These are phyloP conservation scores for Serendipita sp. DNA, from an alignment of 768 basidiomycete species.

Conservation along the genomic window DNA sequence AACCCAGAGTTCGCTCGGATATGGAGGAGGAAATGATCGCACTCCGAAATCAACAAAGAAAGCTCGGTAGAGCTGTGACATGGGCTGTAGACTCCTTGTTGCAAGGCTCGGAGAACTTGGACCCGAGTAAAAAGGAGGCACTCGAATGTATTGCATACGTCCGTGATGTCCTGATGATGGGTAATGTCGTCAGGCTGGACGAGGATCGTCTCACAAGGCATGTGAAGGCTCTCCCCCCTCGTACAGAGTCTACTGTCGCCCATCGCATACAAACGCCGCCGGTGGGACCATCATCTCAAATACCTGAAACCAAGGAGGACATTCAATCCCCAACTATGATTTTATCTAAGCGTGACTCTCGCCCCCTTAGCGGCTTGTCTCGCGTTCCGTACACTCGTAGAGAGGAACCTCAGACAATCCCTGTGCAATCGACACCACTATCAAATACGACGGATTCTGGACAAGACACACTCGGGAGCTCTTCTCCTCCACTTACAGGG, in stretches of 20 bases:
- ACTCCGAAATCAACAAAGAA: constrained; percentile 41
- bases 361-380: neutral
- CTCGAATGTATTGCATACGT: constrained; percentile 65
- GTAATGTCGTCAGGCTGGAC: constrained; percentile 39
- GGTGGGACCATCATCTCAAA: neutral
- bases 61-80: constrained; percentile 49
- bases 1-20: constrained; percentile 51
- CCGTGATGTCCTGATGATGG: constrained; percentile 47
- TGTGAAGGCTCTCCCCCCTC: neutral
- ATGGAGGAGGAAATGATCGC: constrained; percentile 47
- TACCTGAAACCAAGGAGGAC: neutral
- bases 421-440: too few species aligned
- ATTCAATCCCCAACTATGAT: neutral
- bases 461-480: too few species aligned
- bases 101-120: constrained; percentile 33
- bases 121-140: constrained; percentile 39
- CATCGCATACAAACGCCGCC: neutral
- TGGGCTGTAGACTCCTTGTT: constrained; percentile 63
- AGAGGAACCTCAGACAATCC: neutral
- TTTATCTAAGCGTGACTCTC: neutral
- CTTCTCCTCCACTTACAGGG: too few species aligned
- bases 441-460: too few species aligned
- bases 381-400: neutral
- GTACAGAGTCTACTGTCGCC: neutral
- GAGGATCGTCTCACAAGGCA: constrained; percentile 40